Percentiles rank a stretch among this genome's conserved stretches.
These are phyloP conservation scores for Didymella keratinophila DNA, from an alignment of 2,329 filamentous ascomycete genomes.

Conservation along the genomic window DNA sequence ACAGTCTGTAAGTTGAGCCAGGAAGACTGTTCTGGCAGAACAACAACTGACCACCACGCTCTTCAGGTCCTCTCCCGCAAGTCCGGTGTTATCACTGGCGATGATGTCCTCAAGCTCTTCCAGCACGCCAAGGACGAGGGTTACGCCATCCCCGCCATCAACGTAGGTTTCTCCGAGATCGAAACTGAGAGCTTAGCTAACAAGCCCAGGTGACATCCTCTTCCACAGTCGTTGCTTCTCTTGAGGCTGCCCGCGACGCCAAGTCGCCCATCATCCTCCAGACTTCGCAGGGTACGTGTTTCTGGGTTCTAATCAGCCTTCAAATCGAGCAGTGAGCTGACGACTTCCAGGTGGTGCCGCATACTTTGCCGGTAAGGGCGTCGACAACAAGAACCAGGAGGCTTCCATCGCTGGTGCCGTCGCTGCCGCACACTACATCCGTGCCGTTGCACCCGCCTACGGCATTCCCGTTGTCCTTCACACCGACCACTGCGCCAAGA, in stretches of 20 bases:
- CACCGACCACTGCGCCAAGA: slow-evolving; percentile 99
- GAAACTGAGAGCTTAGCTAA: slow-evolving; percentile 8
- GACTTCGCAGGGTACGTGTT: slow-evolving; percentile 19
- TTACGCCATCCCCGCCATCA: slow-evolving; percentile 50
- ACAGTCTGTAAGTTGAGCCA: slow-evolving; percentile 51
- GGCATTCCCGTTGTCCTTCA: slow-evolving; percentile 64
- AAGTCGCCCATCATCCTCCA: slow-evolving; percentile 74
- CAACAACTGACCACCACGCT: slow-evolving; percentile 20
- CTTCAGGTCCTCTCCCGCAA: slow-evolving; percentile 22
- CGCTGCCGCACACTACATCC: slow-evolving; percentile 88
- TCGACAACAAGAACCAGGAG: slow-evolving; percentile 68
- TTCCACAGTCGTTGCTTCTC: slow-evolving; percentile 74
- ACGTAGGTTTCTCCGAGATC: slow-evolving; percentile 25
- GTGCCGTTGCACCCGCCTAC: slow-evolving; percentile 84
- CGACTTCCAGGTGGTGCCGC: slow-evolving; percentile 29
- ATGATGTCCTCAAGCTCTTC: slow-evolving; percentile 75
- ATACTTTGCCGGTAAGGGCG: slow-evolving; percentile 75
- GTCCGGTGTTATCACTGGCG: slow-evolving; percentile 63
- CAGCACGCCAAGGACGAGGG: slow-evolving; percentile 84
- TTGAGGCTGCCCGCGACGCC: slow-evolving; percentile 92
- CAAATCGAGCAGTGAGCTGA: background rate
- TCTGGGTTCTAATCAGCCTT: too few relatives aligned
- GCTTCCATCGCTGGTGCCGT: slow-evolving; percentile 89
- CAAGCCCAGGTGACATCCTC: slow-evolving; percentile 80
- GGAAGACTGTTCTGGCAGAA: slow-evolving; percentile 2